These are phyloP conservation scores for Yamadazyma insecticola DNA, from an alignment of 805 yeast species.

Conservation along the genomic window DNA sequence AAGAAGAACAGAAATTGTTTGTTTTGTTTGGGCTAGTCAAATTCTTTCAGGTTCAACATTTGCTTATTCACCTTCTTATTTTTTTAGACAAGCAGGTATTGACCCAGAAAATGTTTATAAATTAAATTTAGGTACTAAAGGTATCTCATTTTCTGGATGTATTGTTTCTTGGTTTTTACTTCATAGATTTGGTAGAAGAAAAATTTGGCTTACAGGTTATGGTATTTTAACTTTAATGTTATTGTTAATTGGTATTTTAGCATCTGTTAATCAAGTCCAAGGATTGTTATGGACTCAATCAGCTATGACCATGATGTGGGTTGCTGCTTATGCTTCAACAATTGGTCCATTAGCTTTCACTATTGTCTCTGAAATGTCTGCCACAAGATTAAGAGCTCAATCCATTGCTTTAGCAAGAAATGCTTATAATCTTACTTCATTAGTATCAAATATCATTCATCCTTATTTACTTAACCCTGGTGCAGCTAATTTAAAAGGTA, in stretches of 20 bases:
- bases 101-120: conserved; percentile 24
- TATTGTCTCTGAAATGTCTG: conserved; percentile 37
- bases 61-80: conserved; percentile 33
- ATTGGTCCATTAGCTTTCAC: conserved; percentile 42
- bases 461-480: conserved; percentile 50
- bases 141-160: conserved; percentile 24
- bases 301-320: conserved; percentile 17
- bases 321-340: conserved; percentile 28
- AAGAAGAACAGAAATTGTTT: conserved; percentile 42
- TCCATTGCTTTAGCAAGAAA: conserved; percentile 31
- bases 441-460: conserved; percentile 30
- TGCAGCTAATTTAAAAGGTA: conserved; percentile 45
- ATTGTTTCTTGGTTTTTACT: conserved; percentile 26
- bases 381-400: conserved; percentile 35
- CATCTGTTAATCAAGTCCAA: conserved; percentile 7
- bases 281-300: conserved; percentile 20
- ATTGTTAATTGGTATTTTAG: conserved; percentile 39
- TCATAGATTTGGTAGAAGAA: conserved; percentile 35
- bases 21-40: conserved; percentile 30
- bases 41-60: conserved; percentile 31
- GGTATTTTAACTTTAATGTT: conserved; percentile 27
- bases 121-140: conserved; percentile 29
- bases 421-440: conserved; percentile 23
- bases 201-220: conserved; percentile 35
- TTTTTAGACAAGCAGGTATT: conserved; percentile 34